Percentiles rank a stretch among this genome's conserved stretches.
Conservation (phyloP, 2,329 filamentous ascomycete species). For the Xylariaceae sp. region DNA sequence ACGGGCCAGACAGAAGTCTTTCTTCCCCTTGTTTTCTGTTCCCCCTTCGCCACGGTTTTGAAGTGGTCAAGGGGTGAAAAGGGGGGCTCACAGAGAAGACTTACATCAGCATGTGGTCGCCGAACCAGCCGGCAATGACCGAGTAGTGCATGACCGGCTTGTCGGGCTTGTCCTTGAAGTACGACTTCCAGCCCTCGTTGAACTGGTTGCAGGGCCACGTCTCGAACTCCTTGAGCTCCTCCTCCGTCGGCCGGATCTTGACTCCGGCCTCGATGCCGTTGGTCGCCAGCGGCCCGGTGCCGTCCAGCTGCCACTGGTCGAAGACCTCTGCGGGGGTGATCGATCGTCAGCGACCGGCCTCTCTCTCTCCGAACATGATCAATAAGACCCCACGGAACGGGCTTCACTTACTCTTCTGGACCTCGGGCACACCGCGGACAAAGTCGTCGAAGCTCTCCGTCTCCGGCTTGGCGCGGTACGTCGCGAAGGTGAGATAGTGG, state of each 20-base stretch:
- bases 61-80: no score
- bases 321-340: slow-evolving; percentile 48
- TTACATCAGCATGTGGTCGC: slow-evolving; percentile 52
- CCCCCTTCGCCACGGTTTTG: no score
- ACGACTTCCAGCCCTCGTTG: slow-evolving; percentile 67
- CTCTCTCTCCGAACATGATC: no score
- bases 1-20: no score
- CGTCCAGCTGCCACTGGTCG: slow-evolving; percentile 71
- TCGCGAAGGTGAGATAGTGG: slow-evolving; percentile 64
- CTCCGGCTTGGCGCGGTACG: slow-evolving; percentile 65
- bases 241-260: slow-evolving; percentile 63
- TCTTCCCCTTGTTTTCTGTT: no score
- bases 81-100: no score
- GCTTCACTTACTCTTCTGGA: slow-evolving; percentile 52
- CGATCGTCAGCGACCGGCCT: background rate
- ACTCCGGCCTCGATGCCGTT: slow-evolving; percentile 77
- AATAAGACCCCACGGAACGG: no score
- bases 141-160: slow-evolving; percentile 85
- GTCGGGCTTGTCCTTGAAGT: slow-evolving; percentile 78
- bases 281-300: slow-evolving; percentile 68
- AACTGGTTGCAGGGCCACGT: slow-evolving; percentile 70
- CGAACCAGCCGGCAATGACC: slow-evolving; percentile 62
- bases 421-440: slow-evolving; percentile 61
- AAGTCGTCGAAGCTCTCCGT: slow-evolving; percentile 78
- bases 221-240: slow-evolving; percentile 62